These are phyloP conservation scores for Meyerozyma athensensis DNA, from an alignment of 1,139 yeast species.

Conservation along the genomic window DNA sequence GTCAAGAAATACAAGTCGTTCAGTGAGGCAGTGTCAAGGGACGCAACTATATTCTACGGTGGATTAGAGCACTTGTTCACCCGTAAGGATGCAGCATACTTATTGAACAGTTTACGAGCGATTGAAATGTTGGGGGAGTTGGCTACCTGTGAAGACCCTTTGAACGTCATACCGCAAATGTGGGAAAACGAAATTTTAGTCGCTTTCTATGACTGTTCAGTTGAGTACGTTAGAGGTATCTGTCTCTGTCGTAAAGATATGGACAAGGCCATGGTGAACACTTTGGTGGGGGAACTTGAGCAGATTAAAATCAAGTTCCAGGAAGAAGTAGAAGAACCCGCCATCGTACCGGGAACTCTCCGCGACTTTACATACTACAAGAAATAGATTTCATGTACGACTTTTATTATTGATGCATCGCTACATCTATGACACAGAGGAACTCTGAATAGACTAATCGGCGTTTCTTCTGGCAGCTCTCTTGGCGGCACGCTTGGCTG, in stretches of 20 bases:
- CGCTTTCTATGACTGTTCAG: constrained; percentile 63
- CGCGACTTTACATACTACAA: constrained; percentile 22
- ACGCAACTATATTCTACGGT: constrained; percentile 61
- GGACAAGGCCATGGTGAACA: constrained; percentile 30
- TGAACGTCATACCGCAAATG: constrained; percentile 46
- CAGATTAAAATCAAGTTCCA: constrained; percentile 33
- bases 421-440: constrained; percentile 2
- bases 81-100: constrained; percentile 46
- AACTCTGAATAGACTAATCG: constrained; percentile 29
- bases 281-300: constrained; percentile 25
- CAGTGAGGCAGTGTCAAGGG: constrained; percentile 44
- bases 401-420: constrained; percentile 5
- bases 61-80: constrained; percentile 53
- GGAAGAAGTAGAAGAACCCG: constrained; percentile 31
- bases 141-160: constrained; percentile 50
- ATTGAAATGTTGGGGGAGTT: constrained; percentile 72
- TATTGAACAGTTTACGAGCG: constrained; percentile 46
- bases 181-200: constrained; percentile 54
- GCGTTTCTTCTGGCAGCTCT: constrained; percentile 72
- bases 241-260: constrained; percentile 43
- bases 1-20: constrained; percentile 40
- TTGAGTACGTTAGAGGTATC: constrained; percentile 56
- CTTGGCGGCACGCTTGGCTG: constrained; percentile 93
- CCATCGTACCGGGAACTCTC: constrained; percentile 29
- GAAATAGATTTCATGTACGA: constrained; percentile 2